Base-by-base conservation (phyloP, 805 yeast species). In the Kurtzmaniella cleridarum region DNA sequence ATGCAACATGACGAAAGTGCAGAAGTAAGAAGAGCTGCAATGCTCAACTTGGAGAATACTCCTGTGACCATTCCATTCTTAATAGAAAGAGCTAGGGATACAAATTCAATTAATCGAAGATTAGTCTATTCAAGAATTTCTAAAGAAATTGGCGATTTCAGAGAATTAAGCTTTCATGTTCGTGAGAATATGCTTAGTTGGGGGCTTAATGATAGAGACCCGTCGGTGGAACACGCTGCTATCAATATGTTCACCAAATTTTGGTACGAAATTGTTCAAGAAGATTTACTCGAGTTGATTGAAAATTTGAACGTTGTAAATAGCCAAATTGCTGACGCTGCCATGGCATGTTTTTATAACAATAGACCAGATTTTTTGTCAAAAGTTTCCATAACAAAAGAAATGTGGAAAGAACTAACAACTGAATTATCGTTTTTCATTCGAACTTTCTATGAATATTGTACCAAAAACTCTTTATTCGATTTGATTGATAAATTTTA, bases 191-290 rank as follows among this genome's bases (percentile, higher is more conserved):
- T 93, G 17, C 66, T 93, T 15, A 69, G 72, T 32, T 85, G 95
- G 88, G 98, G 98, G 3, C 69, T 91, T 36, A 79, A 78, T 44
- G 98, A 91, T 59, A 76, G 97, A 47, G 96, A 90, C 46, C 78
- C 71, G 3, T 48, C 69, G 5, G 97, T 93, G 1, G 66, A 78
- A 46, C 66, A 65, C 20, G 91, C 96, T 0, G 88, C 96, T 4
- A 60, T 72, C 1, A 75, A 76, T 45, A 73, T 89, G 79, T 69
- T 93, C 33, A 72, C 85, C 2, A 62, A 66, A 20, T 73, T 73
- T 32, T 93, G 98, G 98, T 71, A 84, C 36, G 75, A 75, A 18
- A 66, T 74, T 4, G 74, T 81, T 14, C 72, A 82, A 45, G 81
- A 82, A 45, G 90, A 88, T 57, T 64, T 91, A 12, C 62, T 81